Evolutionary conservation across 2,329 filamentous ascomycete genomes (phyloP), one percentile per base, ranked within the genome.

Genomic region (Penicillium sp.): DNA sequence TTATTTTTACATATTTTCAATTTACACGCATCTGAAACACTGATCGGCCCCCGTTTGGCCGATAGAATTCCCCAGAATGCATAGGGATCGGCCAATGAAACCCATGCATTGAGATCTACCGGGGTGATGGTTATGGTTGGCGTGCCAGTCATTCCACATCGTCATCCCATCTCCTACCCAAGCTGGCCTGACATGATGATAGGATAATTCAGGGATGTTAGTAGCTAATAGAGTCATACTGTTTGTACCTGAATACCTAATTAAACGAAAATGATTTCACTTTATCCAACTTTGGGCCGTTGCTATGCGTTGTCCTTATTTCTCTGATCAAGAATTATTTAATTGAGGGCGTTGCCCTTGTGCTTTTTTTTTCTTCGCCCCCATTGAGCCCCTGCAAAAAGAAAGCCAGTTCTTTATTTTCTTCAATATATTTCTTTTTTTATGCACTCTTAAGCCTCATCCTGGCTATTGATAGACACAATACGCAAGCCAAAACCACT

Each of bases 51-150:
- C 61, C 43, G 54, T 59, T 61, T 62, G 55, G 58, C 50, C 55
- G 63, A 63, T 65, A 57, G 43, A 58, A 64, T 65, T 64, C 63
- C 63, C 62, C 63, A 60, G 63, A 49, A 59, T 61, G 56, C 47
- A 49, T 29, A 51, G 42, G 55, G 58, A 65, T 65, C 62, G 58
- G 35, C 63, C 63, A 64, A 65, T 64, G 29, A 56, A 25, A 58
- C 53, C 31, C 25, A 45, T 27, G 23, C 42, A 52, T 54, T 40
- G 46, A 59, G 59, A 55, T 61, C 51, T 60, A 51, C 49, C 53
- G 47, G 47, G 40, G 26, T 51, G 37, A 40, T 35, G 27, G 49
- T 45, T 40, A 47, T 51, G 57, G 53, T 49, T 51, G 57, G 53
- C 31, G 56, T 47, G 45, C 18, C 54, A 51, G 51, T 55, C 60